Evolutionary conservation across 1,284 basidiomycete genomes (phyloP).

Genomic region (Neotropicomus parvogracilis): DNA sequence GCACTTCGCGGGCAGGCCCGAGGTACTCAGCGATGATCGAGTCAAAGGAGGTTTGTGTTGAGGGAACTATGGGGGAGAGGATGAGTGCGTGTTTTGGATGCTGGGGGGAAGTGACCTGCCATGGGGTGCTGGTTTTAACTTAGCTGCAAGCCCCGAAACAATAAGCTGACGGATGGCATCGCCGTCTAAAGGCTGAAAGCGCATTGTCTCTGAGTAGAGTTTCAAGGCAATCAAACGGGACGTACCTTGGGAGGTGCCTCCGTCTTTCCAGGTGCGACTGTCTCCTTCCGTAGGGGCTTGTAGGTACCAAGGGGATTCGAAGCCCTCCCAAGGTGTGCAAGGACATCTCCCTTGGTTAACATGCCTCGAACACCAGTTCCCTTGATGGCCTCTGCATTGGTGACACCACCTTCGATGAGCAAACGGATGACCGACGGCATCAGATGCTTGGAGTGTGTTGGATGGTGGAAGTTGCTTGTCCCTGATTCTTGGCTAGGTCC

Average conservation of each 20-base stretch:
- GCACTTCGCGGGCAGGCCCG: slow-evolving; percentile 30
- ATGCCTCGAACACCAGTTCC: slow-evolving; percentile 85
- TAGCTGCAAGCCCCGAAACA: slow-evolving; percentile 62
- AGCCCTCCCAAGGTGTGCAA: slow-evolving; percentile 77
- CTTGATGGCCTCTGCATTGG: slow-evolving; percentile 55
- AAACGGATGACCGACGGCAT: slow-evolving; percentile 78
- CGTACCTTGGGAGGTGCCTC: slow-evolving; percentile 12
- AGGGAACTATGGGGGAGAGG: slow-evolving; percentile 32
- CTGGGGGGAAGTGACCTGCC: slow-evolving; percentile 37
- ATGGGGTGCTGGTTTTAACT: slow-evolving; percentile 51
- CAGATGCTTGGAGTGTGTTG: slow-evolving; percentile 58
- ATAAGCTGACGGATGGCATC: slow-evolving; percentile 69
- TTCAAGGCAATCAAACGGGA: slow-evolving; percentile 10
- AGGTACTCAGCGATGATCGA: slow-evolving; percentile 70
- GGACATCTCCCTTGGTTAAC: slow-evolving; percentile 88
- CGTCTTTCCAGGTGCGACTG: slow-evolving; percentile 37
- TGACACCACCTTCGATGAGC: slow-evolving; percentile 56
- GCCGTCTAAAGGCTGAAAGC: slow-evolving; percentile 59
- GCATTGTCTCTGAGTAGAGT: slow-evolving; percentile 37
- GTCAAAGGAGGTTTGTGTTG: slow-evolving; percentile 55
- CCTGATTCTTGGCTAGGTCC: slow-evolving; percentile 19
- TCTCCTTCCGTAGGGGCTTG: slow-evolving; percentile 41
- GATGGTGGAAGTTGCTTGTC: slow-evolving; percentile 31
- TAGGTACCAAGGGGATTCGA: slow-evolving; percentile 76
- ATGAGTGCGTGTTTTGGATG: neutral